Base-by-base conservation (phyloP, 306 rosid species). In the Cucurbita maxima region DNA sequence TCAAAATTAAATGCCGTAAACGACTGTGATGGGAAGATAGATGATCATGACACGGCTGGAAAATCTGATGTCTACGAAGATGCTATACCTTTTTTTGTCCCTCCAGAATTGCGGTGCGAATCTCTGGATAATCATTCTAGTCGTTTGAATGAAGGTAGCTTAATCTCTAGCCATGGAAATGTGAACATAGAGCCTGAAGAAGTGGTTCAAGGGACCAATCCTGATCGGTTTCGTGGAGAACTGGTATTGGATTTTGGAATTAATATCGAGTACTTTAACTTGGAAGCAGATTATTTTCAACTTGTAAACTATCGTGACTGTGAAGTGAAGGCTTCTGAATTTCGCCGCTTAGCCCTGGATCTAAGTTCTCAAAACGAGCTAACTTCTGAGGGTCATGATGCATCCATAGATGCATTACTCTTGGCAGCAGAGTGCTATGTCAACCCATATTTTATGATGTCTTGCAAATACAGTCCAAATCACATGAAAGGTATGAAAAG, bases 351-450 rank as follows among this genome's bases (percentile, higher is more conserved):
- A 85, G 96, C 98, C 73, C 78, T 82, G 72, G 98, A 92, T 81
- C 85, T 90, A 61, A 95, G 88, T 79, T 87, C 96, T 71, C 91
- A 85, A 73, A 85, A 74, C 68, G 90, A 88, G 36, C 58, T 87
- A 76, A 80, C 86, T 45, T 77, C 76, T 80, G 98, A 90, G 86
- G 85, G 96, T 82, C 98, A 90, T 79, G 91, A 92, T 81, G 96
- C 96, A 77, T 92, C 96, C 54, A 80, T 92, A 76, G 96, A 90
- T 87, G 96, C 98, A 79, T 80, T 92, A 85, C 86, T 92, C 69
- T 82, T 92, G 82, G 96, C 96, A 18, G 96, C 98, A 61, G 98
- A 92, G 82, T 92, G 98, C 81, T 86, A 90, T 80, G 91, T 92
- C 61, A 92, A 92, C 82, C 98, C 98, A 16, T 88, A 79, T 87